Base-by-base conservation (phyloP, 2,329 filamentous ascomycete species). In the Monosporascus sp. region DNA sequence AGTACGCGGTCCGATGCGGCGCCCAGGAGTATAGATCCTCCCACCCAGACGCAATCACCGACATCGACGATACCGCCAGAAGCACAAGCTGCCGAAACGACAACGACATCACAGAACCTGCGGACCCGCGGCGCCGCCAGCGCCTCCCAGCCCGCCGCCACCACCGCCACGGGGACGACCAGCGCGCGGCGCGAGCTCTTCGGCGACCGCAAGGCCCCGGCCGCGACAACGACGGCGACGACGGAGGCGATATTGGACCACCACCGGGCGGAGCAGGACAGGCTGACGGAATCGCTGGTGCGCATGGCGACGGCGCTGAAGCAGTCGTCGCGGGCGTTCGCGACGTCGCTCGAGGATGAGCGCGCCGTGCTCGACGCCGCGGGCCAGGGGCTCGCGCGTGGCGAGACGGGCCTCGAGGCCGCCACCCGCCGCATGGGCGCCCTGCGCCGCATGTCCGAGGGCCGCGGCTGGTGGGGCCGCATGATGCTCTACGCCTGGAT, bases 401-500 rank as follows among this genome's bases (percentile, higher is more conserved):
- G 87, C 62, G 85, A 87, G 55, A 73, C 79, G 46, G 86, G 86
- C 19, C 87, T 97, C 81, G 86, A 91, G 56, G 82, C 84, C 1
- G 91, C 92, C 3, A 84, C 84, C 51, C 82, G 83, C 58, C 77
- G 84, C 58, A 95, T 97, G 90, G 87, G 89, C 1, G 79, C 82
- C 64, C 70, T 97, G 66, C 78, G 83, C 61, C 80, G 80, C 50
- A 91, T 96, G 85, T 91, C 87, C 17, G 93, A 97, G 74, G 92
- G 91, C 3, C 86, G 87, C 67, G 91, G 91, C 0, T 95, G 88
- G 88, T 91, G 82, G 84, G 91, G 88, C 6, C 76, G 92, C 50
- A 82, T 96, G 76, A 78, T 93, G 72, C 76, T 97, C 56, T 96
- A 94, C 75, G 87, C 78, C 40, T 88, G 90, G 80, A 91, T 97